Percentiles rank a stretch among this genome's conserved stretches.
These are phyloP conservation scores for Diplosphaera chodatii DNA, from an alignment of 139 green algal species.

Conservation along the genomic window DNA sequence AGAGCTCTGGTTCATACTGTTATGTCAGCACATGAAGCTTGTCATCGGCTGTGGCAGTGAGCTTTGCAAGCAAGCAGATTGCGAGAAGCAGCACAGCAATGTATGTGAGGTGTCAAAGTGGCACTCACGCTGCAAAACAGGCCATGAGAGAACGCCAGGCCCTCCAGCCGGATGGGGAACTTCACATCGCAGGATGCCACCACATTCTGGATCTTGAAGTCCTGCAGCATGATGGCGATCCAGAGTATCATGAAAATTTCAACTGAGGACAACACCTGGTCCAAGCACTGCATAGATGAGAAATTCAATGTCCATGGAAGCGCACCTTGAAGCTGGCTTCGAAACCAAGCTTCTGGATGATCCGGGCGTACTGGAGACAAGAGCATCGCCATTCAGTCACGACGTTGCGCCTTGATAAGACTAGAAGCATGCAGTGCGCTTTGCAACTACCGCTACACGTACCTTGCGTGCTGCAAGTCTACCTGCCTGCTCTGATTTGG, in stretches of 20 bases:
- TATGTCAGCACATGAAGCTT: constrained; percentile 3
- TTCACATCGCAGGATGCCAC: constrained; percentile 96
- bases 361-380: constrained; percentile 92
- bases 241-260: neutral
- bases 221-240: constrained; percentile 34
- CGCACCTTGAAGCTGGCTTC: constrained; percentile 70
- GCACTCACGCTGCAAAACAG: constrained; percentile 70
- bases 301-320: no score
- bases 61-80: no score
- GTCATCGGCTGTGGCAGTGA: no score
- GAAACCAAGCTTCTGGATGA: constrained; percentile 89
- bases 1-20: constrained; percentile 98
- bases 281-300: no score
- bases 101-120: neutral
- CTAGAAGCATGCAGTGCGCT: no score
- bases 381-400: no score
- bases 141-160: constrained; percentile 74
- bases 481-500: constrained; percentile 80
- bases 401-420: no score
- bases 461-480: constrained; percentile 62
- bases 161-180: constrained; percentile 97
- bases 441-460: no score
- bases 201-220: constrained; percentile 99
- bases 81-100: neutral
- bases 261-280: neutral